Percentiles rank a stretch among this genome's conserved stretches.
These are phyloP conservation scores for Phoma herbarum DNA, from an alignment of 2,329 filamentous ascomycete species.

Conservation along the genomic window DNA sequence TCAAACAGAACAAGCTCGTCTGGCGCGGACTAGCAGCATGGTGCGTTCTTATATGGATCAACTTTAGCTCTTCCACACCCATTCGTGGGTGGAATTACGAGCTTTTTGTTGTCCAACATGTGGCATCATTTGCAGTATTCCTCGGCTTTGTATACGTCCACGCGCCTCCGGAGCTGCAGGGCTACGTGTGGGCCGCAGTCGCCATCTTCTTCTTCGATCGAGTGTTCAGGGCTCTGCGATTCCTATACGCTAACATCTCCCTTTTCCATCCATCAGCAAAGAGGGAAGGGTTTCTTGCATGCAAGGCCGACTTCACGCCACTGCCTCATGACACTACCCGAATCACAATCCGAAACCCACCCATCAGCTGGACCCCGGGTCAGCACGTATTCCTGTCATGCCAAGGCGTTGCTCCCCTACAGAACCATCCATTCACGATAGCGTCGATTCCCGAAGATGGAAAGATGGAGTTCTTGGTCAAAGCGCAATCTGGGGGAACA, in stretches of 20 bases:
- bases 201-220: conserved; percentile 71
- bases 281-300: conserved; percentile 45
- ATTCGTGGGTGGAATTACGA: conserved; percentile 74
- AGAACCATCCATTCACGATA: conserved; percentile 72
- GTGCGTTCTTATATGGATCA: conserved; percentile 71
- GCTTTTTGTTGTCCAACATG: conserved; percentile 73
- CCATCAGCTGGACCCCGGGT: conserved; percentile 67
- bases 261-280: conserved; percentile 50
- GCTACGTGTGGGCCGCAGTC: conserved; percentile 73
- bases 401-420: conserved; percentile 64
- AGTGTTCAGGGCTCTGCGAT: conserved; percentile 55
- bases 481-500: conserved; percentile 63
- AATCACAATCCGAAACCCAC: conserved; percentile 64
- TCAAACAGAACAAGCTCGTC: conserved; percentile 70
- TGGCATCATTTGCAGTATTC: conserved; percentile 68
- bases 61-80: conserved; percentile 69
- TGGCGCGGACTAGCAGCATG: conserved; percentile 74
- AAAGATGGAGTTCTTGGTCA: conserved; percentile 65
- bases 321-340: conserved; percentile 65
- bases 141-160: conserved; percentile 71
- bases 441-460: conserved; percentile 64
- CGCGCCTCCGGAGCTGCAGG: conserved; percentile 65
- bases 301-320: conserved; percentile 53
- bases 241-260: conserved; percentile 53
- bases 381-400: conserved; percentile 70